phyloP scores from a whole-genome alignment of 2,329 filamentous ascomycete genomes.

The Boeremia lycopersici region DNA sequence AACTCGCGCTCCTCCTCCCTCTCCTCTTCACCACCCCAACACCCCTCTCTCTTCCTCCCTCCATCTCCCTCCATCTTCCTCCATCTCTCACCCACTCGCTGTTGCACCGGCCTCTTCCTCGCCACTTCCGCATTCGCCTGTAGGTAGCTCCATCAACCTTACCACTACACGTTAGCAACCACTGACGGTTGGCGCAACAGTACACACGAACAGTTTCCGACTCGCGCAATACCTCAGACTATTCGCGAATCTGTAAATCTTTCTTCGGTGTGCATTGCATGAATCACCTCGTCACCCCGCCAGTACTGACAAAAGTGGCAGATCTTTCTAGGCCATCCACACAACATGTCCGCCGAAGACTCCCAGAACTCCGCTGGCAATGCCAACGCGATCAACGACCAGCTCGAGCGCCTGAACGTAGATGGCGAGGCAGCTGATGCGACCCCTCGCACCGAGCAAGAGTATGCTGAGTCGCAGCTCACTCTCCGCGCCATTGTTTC shows the following conservation, averaged over 20 bases:
- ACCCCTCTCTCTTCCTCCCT: slow-evolving; percentile 28
- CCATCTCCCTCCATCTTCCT: slow-evolving; percentile 18
- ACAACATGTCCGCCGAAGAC: slow-evolving; percentile 53
- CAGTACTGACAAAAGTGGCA: slow-evolving; percentile 37
- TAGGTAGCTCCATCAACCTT: slow-evolving; percentile 32
- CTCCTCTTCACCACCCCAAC: slow-evolving; percentile 23
- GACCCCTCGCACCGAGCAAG: slow-evolving; percentile 90
- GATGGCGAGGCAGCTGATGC: slow-evolving; percentile 69
- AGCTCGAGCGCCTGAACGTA: slow-evolving; percentile 50
- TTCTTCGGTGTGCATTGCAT: slow-evolving; percentile 8
- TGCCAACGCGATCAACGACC: slow-evolving; percentile 48
- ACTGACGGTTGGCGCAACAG: slow-evolving; percentile 28
- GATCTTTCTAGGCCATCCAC: slow-evolving; percentile 40
- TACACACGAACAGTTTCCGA: slow-evolving; percentile 11
- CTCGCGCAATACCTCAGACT: slow-evolving; percentile 1
- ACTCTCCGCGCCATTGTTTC: slow-evolving; percentile 97
- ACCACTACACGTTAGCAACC: slow-evolving; percentile 29
- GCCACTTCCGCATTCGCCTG: slow-evolving; percentile 42
- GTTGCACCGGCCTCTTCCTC: slow-evolving; percentile 42
- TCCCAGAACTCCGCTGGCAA: slow-evolving; percentile 42
- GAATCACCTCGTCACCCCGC: slow-evolving; percentile 19
- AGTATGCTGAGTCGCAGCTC: slow-evolving; percentile 90
- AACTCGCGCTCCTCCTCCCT: slow-evolving; percentile 29
- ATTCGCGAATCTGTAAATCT: slow-evolving; percentile 17
- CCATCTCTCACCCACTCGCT: slow-evolving; percentile 22